Conservation (phyloP, 345 rosid genomes). For the Reutealis trisperma region DNA sequence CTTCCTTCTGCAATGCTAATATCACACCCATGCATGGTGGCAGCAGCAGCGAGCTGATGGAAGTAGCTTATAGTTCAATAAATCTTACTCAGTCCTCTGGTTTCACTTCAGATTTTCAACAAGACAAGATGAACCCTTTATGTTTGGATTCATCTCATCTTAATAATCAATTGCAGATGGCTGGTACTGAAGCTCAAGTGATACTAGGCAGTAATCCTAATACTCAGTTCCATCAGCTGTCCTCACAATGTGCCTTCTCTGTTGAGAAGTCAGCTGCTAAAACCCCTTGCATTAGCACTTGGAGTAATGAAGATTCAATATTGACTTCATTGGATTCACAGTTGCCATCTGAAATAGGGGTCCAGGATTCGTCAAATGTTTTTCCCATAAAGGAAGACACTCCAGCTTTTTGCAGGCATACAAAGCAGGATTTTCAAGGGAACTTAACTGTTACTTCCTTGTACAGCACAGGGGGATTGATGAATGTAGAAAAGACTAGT, state of each 20-base stretch:
- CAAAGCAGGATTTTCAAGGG: neutral
- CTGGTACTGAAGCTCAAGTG: slow-evolving; percentile 17
- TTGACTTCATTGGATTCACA: slow-evolving; percentile 43
- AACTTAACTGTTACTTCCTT: slow-evolving; percentile 23
- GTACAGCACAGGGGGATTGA: slow-evolving; percentile 19
- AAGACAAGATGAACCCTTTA: slow-evolving; percentile 20
- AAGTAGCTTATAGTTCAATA: slow-evolving; percentile 34
- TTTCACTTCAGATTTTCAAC: slow-evolving; percentile 19
- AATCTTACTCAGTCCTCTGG: slow-evolving; percentile 26
- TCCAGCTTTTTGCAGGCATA: slow-evolving; percentile 4
- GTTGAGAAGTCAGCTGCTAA: slow-evolving; percentile 21
- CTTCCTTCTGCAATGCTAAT: slow-evolving; percentile 49
- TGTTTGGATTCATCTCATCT: slow-evolving; percentile 16
- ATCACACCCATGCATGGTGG: slow-evolving; percentile 40
- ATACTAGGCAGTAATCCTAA: neutral
- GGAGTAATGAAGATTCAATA: slow-evolving; percentile 47
- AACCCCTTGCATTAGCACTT: slow-evolving; percentile 38
- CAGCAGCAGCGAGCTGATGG: slow-evolving; percentile 43
- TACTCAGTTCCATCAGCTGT: slow-evolving; percentile 14
- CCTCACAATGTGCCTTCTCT: slow-evolving; percentile 18
- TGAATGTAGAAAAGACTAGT: slow-evolving; percentile 19
- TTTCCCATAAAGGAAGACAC: neutral
- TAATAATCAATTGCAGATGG: slow-evolving; percentile 2
- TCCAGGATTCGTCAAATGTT: neutral
- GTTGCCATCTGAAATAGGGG: slow-evolving; percentile 23